Evolutionary conservation across 2,329 filamentous ascomycete genomes (phyloP).

Genomic region (Penicillium sp.): DNA sequence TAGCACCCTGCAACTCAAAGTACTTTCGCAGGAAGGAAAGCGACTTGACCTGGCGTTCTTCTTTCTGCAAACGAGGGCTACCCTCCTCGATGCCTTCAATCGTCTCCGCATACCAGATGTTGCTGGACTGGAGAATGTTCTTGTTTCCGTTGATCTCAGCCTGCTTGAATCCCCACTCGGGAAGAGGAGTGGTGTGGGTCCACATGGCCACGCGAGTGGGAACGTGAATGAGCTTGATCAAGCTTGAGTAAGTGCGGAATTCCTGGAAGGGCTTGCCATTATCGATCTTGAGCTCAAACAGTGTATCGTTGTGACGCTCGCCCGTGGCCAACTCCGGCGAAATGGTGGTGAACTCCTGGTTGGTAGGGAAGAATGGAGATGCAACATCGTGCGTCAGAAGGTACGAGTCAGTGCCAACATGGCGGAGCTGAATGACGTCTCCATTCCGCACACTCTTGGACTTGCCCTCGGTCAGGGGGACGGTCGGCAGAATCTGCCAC

Average conservation of each 20-base stretch:
- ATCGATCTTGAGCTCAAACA: constrained; percentile 92
- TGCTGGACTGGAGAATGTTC: constrained; percentile 83
- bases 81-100: constrained; percentile 76
- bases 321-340: constrained; percentile 70
- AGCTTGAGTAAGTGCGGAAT: constrained; percentile 85
- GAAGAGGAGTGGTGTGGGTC: constrained; percentile 93
- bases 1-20: constrained; percentile 92
- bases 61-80: constrained; percentile 71
- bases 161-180: constrained; percentile 95
- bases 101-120: constrained; percentile 92
- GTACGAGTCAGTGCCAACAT: constrained; percentile 80
- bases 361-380: constrained; percentile 92
- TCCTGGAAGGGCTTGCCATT: constrained; percentile 76
- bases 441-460: constrained; percentile 75
- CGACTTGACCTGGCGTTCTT: constrained; percentile 75
- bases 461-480: constrained; percentile 52
- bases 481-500: constrained; percentile 84
- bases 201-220: constrained; percentile 98
- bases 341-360: constrained; percentile 96
- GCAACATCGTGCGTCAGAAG: constrained; percentile 95
- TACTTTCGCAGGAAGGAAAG: constrained; percentile 92
- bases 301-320: constrained; percentile 78
- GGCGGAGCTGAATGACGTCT: constrained; percentile 81
- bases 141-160: constrained; percentile 99
- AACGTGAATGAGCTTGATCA: constrained; percentile 94